phyloP scores from a whole-genome alignment of 129 eudicot species.

The Chrysanthemum makinoi region DNA sequence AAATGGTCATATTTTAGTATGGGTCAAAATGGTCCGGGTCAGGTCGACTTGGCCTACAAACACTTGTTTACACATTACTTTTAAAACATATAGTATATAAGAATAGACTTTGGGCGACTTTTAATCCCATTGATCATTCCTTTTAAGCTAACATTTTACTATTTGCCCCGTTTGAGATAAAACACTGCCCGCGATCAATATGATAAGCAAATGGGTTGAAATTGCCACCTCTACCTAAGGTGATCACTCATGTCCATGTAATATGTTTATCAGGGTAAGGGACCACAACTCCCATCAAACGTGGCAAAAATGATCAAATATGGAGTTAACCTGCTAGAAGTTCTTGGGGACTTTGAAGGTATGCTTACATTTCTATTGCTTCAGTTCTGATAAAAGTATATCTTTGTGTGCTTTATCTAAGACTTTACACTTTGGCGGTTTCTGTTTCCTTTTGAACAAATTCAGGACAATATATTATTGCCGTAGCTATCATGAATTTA shows the following conservation, averaged over 20 bases:
- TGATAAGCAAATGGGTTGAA: no score
- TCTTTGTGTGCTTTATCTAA: slow-evolving; percentile 3
- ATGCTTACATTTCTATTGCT: slow-evolving; percentile 25
- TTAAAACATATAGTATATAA: no score
- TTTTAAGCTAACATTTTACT: no score
- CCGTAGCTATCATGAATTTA: slow-evolving; percentile 30
- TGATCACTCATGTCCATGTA: slow-evolving; percentile 19
- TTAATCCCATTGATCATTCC: no score
- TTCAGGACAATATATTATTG: slow-evolving; percentile 32
- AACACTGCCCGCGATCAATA: no score
- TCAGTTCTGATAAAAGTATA: slow-evolving; percentile 12
- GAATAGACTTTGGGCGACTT: no score
- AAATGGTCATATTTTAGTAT: no score
- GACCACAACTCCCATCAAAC: slow-evolving; percentile 44
- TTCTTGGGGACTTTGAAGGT: slow-evolving; percentile 47
- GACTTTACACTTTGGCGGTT: neutral
- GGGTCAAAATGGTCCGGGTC: no score
- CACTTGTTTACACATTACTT: no score
- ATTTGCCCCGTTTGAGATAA: no score
- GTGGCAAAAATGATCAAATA: slow-evolving; percentile 43
- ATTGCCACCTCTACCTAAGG: neutral
- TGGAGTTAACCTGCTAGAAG: slow-evolving; percentile 52
- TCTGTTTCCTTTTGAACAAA: slow-evolving; percentile 6
- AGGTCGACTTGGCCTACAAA: no score
- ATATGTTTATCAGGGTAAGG: slow-evolving; percentile 31